Percentiles rank a stretch among this genome's conserved stretches.
These are phyloP conservation scores for Vitis hybrid DNA, from an alignment of 177 flowering plant species.

Conservation along the genomic window DNA sequence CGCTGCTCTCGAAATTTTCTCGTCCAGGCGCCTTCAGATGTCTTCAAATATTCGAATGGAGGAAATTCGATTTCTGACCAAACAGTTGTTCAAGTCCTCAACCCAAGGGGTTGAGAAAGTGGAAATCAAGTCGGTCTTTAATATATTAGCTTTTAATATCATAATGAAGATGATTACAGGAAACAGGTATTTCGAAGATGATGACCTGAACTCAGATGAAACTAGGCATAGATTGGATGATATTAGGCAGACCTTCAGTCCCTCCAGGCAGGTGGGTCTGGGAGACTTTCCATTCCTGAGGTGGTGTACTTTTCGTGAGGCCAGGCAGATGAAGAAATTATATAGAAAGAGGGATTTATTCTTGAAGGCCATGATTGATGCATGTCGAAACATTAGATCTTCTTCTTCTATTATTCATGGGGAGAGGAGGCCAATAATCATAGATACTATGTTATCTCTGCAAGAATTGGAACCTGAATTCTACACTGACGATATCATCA, in stretches of 20 bases:
- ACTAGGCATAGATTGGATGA: neutral
- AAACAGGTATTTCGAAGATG: slow-evolving; percentile 12
- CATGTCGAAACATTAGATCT: neutral
- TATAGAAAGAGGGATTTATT: neutral
- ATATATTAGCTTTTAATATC: slow-evolving; percentile 6
- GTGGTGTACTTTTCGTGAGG: slow-evolving; percentile 1
- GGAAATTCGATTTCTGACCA: slow-evolving; percentile 12
- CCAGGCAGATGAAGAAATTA: neutral
- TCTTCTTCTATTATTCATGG: neutral
- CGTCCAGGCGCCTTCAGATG: slow-evolving; percentile 10
- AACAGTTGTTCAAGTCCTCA: slow-evolving; percentile 3
- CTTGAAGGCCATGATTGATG: slow-evolving; percentile 2
- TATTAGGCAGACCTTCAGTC: neutral
- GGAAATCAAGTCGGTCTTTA: slow-evolving; percentile 4
- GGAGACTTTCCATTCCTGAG: slow-evolving; percentile 5
- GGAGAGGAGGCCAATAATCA: neutral
- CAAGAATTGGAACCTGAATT: slow-evolving; percentile 18
- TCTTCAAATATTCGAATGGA: slow-evolving; percentile 2
- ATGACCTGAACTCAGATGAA: neutral
- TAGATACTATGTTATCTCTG: slow-evolving; percentile 15
- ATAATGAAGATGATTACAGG: slow-evolving; percentile 12
- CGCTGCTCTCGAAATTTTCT: slow-evolving; percentile 12
- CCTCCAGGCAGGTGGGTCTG: neutral
- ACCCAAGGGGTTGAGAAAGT: slow-evolving; percentile 2
- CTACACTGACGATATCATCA: slow-evolving; percentile 16